Base-by-base conservation (phyloP, 2,329 filamentous ascomycete genomes). In the Spiromastix sp. region DNA sequence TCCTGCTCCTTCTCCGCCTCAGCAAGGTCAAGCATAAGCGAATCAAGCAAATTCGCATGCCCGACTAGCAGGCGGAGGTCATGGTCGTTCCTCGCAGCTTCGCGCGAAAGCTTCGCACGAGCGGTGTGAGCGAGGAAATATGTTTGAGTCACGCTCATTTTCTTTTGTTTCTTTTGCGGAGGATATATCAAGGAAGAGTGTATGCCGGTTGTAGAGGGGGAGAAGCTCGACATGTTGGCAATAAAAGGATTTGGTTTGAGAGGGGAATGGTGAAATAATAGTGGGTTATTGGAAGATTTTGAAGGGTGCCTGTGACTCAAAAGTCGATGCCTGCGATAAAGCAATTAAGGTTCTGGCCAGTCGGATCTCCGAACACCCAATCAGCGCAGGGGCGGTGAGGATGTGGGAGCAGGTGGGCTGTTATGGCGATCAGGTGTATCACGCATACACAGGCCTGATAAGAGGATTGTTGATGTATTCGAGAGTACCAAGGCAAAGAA, bases 41-140 rank as follows among this genome's bases (percentile, higher is more conserved):
- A 81, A 67, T 98, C 91, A 60, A 98, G 84, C 31, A 96, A 81
- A 73, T 96, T 98, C 69, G 91, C 91, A 66, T 98, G 91, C 54
- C 89, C 91, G 51, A 98, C 91, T 42, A 98, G 81, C 30, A 93
- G 77, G 57, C 89, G 80, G 45, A 98, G 83, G 70, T 96, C 79
- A 73, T 96, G 91, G 59, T 96, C 89, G 52, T 85, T 71, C 54
- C 81, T 81, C 63, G 79, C 77, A 68, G 91, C 91, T 69, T 96
- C 89, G 46, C 74, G 76, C 47, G 86, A 86, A 56, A 98, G 86
- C 85, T 98, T 98, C 52, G 80, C 81, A 61, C 91, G 79, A 58
- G 91, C 91, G 65, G 87, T 89, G 72, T 94, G 87, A 59, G 91
- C 91, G 53, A 96, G 81, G 70, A 85, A 94, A 81, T 96, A 98